Conservation (phyloP, 495 filamentous ascomycete genomes). For the Eremomyces bilateralis region DNA sequence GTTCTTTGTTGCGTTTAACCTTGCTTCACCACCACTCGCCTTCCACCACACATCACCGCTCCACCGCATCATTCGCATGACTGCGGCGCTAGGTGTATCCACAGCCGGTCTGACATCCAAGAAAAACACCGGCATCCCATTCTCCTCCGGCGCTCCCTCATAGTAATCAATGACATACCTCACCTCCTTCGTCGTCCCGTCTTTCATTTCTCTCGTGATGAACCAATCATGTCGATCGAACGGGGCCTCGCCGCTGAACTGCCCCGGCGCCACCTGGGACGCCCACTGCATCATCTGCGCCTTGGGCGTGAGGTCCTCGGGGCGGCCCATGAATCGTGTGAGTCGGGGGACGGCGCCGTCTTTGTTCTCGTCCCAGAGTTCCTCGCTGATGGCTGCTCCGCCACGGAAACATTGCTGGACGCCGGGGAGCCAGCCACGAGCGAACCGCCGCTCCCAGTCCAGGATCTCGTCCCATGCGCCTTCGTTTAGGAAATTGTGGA, state of each 20-base stretch:
- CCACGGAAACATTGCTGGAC: conserved; percentile 57
- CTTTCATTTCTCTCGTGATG: conserved; percentile 40
- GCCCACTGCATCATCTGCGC: conserved; percentile 57
- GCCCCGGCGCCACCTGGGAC: conserved; percentile 55
- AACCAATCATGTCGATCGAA: conserved; percentile 98
- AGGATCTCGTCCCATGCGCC: conserved; percentile 90
- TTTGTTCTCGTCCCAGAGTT: conserved; percentile 13
- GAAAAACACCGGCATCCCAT: conserved; percentile 87
- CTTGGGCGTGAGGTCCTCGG: conserved; percentile 77
- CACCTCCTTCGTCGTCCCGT: conserved; percentile 39
- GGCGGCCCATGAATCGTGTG: conserved; percentile 68
- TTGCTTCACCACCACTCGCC: conserved; percentile 59
- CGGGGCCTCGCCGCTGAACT: conserved; percentile 63
- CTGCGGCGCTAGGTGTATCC: conserved; percentile 58
- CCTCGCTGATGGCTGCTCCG: background rate
- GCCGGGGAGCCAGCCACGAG: conserved; percentile 41
- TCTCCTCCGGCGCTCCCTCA: conserved; percentile 62
- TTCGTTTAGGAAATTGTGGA: conserved; percentile 96
- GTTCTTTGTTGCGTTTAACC: too few relatives aligned
- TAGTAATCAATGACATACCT: conserved; percentile 99
- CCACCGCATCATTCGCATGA: conserved; percentile 75
- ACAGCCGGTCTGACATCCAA: conserved; percentile 89
- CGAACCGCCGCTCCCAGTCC: conserved; percentile 74
- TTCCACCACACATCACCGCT: conserved; percentile 83
- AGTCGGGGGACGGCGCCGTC: conserved; percentile 38